A percentile compares a stretch with the other conserved stretches of the same genome.
Conservation (phyloP, 2,329 filamentous ascomycete genomes). For the Leptosphaerulina australis region DNA sequence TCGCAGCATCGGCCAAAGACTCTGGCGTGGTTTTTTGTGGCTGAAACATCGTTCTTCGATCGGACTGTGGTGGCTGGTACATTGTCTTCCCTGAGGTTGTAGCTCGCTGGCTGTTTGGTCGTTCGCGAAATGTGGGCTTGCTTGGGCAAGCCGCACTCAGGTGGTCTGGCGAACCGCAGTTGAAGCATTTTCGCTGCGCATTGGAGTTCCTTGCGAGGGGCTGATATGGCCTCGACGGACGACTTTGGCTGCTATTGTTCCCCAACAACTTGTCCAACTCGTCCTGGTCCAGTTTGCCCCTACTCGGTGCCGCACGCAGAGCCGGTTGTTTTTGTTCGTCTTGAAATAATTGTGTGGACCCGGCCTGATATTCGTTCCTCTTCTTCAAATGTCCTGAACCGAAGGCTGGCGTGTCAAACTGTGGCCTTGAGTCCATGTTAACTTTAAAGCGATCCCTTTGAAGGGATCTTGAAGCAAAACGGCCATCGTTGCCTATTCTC, state of each 20-base stretch:
- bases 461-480: slow-evolving; percentile 7
- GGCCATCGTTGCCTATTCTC: background rate
- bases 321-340: slow-evolving; percentile 6
- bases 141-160: slow-evolving; percentile 31
- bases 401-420: slow-evolving; percentile 35
- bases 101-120: slow-evolving; percentile 4
- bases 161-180: slow-evolving; percentile 38
- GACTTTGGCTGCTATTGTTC: slow-evolving; percentile 12
- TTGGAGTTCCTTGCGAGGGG: slow-evolving; percentile 32
- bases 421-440: slow-evolving; percentile 41
- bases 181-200: slow-evolving; percentile 36
- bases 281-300: slow-evolving; percentile 34
- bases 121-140: slow-evolving; percentile 35
- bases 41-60: slow-evolving; percentile 8
- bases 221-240: slow-evolving; percentile 25
- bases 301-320: slow-evolving; percentile 19
- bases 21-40: slow-evolving; percentile 7
- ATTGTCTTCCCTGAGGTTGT: slow-evolving; percentile 9
- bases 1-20: slow-evolving; percentile 36
- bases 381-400: slow-evolving; percentile 34
- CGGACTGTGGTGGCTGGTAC: slow-evolving; percentile 17
- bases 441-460: slow-evolving; percentile 33
- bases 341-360: slow-evolving; percentile 1
- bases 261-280: slow-evolving; percentile 39
- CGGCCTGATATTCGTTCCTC: slow-evolving; percentile 30